Base-by-base conservation (phyloP, 1,284 basidiomycete species). In the Marasmius tenuissimus region DNA sequence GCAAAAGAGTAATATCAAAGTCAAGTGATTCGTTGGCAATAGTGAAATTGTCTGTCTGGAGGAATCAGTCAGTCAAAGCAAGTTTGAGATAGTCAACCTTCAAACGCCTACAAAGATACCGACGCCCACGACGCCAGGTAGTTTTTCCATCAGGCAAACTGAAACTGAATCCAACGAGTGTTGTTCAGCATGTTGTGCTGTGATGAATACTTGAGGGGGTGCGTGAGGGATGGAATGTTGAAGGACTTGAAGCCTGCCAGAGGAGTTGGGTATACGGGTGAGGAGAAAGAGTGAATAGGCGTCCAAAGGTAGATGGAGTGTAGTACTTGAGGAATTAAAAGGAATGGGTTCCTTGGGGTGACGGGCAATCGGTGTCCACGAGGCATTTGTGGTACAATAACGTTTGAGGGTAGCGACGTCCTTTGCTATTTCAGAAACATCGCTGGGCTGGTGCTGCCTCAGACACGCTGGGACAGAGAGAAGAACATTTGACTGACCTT, bases 81-180 rank as follows among this genome's bases (percentile, higher is more conserved):
- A 7, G 14, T n/a, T 12, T 20, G 38, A 11, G 20, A 27, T 11
- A 9, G 20, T 27, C 14, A 27, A 51, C 18, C 12, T 16, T 10
- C 6, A 35, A 14, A 35, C 3, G 53, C 60, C 51, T 33, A 61
- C 60, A 40, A 61, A 61, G 18, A 61, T 42, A 14, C 60, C 60
- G 20, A 61, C 48, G 20, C 60, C 60, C 11, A 45, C 5, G 27
- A 37, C 52, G 22, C 60, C 60, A 16, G 55, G 55, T 16, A 40
- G 40, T 14, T 48, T 51, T 34, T 61, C 48, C 48, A 61, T 57
- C 8, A 61, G 60, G 40, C 60, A 61, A n/a, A 40, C 60, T 33
- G 12, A 49, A 6, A 48, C 20, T 1, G 37, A 12, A 22, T 61
- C 55, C 22, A 35, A 20, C 16, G 20, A 52, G 18, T 55, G 27